A percentile compares a stretch with the other conserved stretches of the same genome.
phyloP scores from a whole-genome alignment of 1,284 basidiomycete genomes.

The Wolfiporia cocos region DNA sequence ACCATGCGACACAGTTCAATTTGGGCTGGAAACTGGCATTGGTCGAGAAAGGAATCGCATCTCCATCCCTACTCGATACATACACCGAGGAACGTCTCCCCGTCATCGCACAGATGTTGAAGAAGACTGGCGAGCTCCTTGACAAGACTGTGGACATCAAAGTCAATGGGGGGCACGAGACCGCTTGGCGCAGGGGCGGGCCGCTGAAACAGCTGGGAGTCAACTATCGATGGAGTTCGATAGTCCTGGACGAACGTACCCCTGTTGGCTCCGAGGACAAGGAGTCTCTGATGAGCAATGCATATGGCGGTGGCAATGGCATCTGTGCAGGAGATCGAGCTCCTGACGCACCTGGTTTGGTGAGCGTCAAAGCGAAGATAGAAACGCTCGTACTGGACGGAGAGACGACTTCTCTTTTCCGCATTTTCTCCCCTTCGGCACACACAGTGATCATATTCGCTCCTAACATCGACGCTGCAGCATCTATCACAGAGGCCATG shows the following conservation, averaged over 20 bases:
- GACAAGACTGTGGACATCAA: slow-evolving; percentile 2
- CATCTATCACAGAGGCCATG: not conserved
- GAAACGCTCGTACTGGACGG: not conserved
- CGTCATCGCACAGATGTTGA: slow-evolving; percentile 21
- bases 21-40: slow-evolving; percentile 28
- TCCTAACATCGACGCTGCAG: not conserved
- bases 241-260: slow-evolving; percentile 32
- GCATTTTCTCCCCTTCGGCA: slow-evolving; percentile 11
- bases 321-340: slow-evolving; percentile 40
- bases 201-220: slow-evolving; percentile 35
- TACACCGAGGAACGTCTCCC: slow-evolving; percentile 24
- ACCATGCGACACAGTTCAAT: slow-evolving; percentile 19
- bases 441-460: slow-evolving; percentile 18
- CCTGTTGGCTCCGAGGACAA: slow-evolving; percentile 10
- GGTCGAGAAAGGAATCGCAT: slow-evolving; percentile 21
- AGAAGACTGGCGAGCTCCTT: slow-evolving; percentile 10
- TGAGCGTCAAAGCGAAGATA: slow-evolving; percentile 4
- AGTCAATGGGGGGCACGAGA: not conserved
- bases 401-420: slow-evolving; percentile 9
- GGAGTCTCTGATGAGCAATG: slow-evolving; percentile 16
- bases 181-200: slow-evolving; percentile 8
- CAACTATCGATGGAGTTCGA: slow-evolving; percentile 40
- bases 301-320: not conserved
- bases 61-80: slow-evolving; percentile 17
- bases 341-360: slow-evolving; percentile 34